phyloP scores from a whole-genome alignment of 768 basidiomycete species.

The Rubroboletus pulcherrimus region DNA sequence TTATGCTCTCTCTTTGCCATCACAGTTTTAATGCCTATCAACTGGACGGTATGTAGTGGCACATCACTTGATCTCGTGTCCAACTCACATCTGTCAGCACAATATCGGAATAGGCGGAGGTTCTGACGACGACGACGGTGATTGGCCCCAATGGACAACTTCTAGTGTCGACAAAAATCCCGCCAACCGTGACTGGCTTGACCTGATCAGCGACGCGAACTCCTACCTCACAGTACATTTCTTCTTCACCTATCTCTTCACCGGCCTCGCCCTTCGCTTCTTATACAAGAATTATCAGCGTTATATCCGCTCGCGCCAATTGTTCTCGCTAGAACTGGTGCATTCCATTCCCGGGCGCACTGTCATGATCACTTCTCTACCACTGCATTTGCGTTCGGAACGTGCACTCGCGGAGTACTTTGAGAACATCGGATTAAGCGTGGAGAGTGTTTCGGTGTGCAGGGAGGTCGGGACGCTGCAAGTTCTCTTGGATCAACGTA shows the following conservation, averaged over 20 bases:
- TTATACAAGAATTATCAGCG: constrained; percentile 86
- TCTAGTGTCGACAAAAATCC: constrained; percentile 25
- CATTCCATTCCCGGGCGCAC: constrained; percentile 94
- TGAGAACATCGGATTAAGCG: constrained; percentile 79
- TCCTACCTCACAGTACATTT: constrained; percentile 87
- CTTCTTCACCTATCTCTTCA: constrained; percentile 92
- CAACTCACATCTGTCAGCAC: constrained; percentile 41
- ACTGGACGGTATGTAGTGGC: constrained; percentile 67
- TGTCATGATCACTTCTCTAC: constrained; percentile 81
- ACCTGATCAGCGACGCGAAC: constrained; percentile 86
- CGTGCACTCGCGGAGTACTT: constrained; percentile 89
- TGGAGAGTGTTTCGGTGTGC: constrained; percentile 90
- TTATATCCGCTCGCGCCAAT: constrained; percentile 86
- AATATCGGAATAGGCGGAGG: constrained; percentile 67
- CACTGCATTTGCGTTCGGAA: constrained; percentile 81
- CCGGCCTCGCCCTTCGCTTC: constrained; percentile 78
- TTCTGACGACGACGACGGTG: constrained; percentile 35
- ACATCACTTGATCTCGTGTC: background rate
- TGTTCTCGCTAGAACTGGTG: constrained; percentile 91
- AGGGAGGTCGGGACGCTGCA: constrained; percentile 77
- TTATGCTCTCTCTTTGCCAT: constrained; percentile 79
- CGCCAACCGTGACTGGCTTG: constrained; percentile 65
- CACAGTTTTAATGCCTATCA: constrained; percentile 89
- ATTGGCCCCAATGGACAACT: constrained; percentile 42
- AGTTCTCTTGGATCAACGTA: constrained; percentile 71